Evolutionary conservation across 2,329 filamentous ascomycete species (phyloP).

Genomic region (Penicillium sp.): DNA sequence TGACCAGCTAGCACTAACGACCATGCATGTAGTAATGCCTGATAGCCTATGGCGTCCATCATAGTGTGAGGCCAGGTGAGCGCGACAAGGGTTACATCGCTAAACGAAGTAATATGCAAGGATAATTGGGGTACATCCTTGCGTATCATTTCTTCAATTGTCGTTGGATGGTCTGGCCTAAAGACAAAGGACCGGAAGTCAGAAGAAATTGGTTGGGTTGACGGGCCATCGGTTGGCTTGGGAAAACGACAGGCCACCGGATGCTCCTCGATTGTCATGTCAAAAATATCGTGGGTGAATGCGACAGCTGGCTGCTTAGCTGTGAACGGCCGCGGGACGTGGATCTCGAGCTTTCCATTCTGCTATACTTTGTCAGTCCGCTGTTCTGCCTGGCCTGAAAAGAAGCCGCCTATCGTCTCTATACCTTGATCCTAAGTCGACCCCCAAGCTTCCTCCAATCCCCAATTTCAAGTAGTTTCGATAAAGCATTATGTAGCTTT

Average conservation of each 20-base stretch:
- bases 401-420: not conserved
- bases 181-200: slow-evolving; percentile 2
- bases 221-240: not conserved
- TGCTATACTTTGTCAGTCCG: not conserved
- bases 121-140: slow-evolving; percentile 1
- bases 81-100: slow-evolving; percentile 7
- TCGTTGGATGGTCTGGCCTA: not conserved
- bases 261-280: not conserved
- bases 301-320: not conserved
- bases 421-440: slow-evolving; percentile 3
- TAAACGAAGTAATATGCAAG: slow-evolving; percentile 9
- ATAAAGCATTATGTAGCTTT: slow-evolving; percentile 7
- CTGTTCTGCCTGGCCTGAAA: not conserved
- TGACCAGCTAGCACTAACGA: slow-evolving; percentile 1
- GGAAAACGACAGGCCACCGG: not conserved
- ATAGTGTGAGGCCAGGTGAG: slow-evolving; percentile 8
- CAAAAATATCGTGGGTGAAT: not conserved
- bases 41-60: slow-evolving; percentile 3
- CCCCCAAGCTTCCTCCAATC: slow-evolving; percentile 12
- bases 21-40: slow-evolving; percentile 3
- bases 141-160: not conserved
- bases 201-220: not conserved
- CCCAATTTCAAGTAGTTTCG: slow-evolving; percentile 2
- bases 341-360: not conserved
- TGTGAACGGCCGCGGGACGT: not conserved